phyloP scores from a whole-genome alignment of 495 filamentous ascomycete species.

The Jackrogersella minutella region DNA sequence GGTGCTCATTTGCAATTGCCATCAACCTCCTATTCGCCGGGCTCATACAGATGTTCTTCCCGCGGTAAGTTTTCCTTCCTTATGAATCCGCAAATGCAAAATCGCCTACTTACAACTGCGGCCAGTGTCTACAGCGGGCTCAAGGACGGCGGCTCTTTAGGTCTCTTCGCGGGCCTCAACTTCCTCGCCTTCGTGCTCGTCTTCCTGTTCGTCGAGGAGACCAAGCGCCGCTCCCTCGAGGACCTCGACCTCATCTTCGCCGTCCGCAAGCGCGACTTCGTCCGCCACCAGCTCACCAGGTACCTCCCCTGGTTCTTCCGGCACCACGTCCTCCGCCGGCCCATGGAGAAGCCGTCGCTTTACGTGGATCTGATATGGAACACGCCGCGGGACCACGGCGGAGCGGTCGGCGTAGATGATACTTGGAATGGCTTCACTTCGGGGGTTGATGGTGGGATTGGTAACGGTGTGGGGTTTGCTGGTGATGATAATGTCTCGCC shows the following conservation, averaged over 20 bases:
- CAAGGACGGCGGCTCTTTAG: conserved; percentile 30
- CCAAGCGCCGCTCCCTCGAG: conserved; percentile 42
- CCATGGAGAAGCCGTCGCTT: conserved; percentile 15
- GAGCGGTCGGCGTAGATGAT: not conserved
- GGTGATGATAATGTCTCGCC: conserved; percentile 4
- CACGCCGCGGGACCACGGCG: not conserved
- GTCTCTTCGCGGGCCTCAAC: conserved; percentile 43
- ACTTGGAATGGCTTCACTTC: conserved; percentile 11
- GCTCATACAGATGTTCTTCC: conserved; percentile 50
- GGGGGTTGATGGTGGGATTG: not conserved
- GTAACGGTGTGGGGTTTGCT: not conserved
- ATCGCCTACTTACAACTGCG: not conserved
- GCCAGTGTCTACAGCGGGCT: conserved; percentile 28
- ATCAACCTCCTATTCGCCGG: conserved; percentile 47
- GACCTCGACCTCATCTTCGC: conserved; percentile 45
- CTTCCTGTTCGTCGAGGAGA: conserved; percentile 47
- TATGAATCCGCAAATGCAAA: conserved; percentile 5
- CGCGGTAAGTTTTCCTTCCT: conserved; percentile 28
- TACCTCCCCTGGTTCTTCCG: conserved; percentile 46
- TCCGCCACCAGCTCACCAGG: conserved; percentile 35
- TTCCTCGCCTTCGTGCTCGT: conserved; percentile 44
- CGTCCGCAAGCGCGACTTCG: conserved; percentile 42
- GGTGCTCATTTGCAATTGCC: conserved; percentile 47
- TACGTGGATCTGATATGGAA: conserved; percentile 41
- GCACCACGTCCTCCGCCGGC: conserved; percentile 25